Evolutionary conservation across 73 alveolate genomes (phyloP).

Genomic region (Paramecium caudatum): DNA sequence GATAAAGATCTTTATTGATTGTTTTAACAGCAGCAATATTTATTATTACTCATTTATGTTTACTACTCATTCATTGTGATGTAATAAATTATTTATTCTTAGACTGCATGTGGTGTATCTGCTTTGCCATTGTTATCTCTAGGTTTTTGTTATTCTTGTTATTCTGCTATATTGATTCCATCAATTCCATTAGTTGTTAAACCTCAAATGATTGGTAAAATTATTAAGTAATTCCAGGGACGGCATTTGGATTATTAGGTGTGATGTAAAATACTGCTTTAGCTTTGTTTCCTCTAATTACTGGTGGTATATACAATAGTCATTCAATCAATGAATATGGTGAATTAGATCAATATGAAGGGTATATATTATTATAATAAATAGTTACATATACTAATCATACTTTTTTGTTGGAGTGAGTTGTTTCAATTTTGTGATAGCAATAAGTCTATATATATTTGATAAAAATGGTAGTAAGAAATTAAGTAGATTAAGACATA

Average conservation of each 20-base stretch:
- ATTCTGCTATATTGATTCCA: constrained; percentile 56
- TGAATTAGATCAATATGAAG: constrained; percentile 24
- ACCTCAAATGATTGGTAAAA: constrained; percentile 22
- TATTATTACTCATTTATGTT: constrained; percentile 42
- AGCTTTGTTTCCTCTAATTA: constrained; percentile 50
- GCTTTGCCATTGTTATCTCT: constrained; percentile 32
- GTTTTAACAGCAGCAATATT: constrained; percentile 23
- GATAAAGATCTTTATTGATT: constrained; percentile 22
- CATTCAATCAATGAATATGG: constrained; percentile 14
- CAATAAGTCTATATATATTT: constrained; percentile 3
- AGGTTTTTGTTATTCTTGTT: constrained; percentile 41
- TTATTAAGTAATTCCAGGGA: not conserved
- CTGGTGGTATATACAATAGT: constrained; percentile 41
- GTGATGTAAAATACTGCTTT: constrained; percentile 64
- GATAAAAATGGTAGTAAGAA: constrained; percentile 56
- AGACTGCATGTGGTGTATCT: constrained; percentile 51
- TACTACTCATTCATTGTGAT: constrained; percentile 40
- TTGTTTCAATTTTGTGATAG: not conserved
- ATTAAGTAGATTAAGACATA: constrained; percentile 35
- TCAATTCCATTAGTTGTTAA: constrained; percentile 55
- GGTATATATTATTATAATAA: not conserved
- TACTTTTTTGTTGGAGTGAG: constrained; percentile 66
- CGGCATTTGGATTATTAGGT: constrained; percentile 59
- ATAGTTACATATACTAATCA: constrained; percentile 24
- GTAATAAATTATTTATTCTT: not conserved